Evolutionary conservation across 495 filamentous ascomycete genomes (phyloP), one percentile per base, ranked within the genome.

Genomic region (Staphylotrichum longicolle): DNA sequence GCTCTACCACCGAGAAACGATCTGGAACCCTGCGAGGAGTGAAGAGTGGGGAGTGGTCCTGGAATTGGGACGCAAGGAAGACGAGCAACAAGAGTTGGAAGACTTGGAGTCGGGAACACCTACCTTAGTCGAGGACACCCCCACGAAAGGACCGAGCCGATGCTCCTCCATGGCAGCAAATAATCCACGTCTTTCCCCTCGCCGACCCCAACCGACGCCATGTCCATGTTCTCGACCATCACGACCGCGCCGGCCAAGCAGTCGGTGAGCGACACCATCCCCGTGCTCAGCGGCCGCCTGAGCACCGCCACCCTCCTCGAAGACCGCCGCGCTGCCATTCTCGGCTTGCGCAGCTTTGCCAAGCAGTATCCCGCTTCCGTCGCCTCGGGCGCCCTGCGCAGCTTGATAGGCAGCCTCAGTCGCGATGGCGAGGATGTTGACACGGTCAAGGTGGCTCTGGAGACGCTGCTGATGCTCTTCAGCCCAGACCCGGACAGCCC

Each of bases 401-500:
- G 87, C 58, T 81, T 98, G 62, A 98, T 98, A 66, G 85, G 82
- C 46, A 90, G 90, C 65, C 77, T 98, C 53, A 85, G 83, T 57
- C 90, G 90, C 74, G 94, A 98, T 81, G 85, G 85, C 32, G 92
- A 96, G 72, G 94, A 98, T 86, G 90, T 96, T 65, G 94, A 98
- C 74, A 98, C 94, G 27, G 87, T 91, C 69, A 96, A 96, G 75
- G 85, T 95, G 60, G 89, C 94, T 60, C 78, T 98, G 63, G 94
- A 98, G 82, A 98, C 94, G 52, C 77, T 98, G 67, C 79, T 98
- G 75, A 91, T 91, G 87, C 85, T 98, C 45, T 98, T 97, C 76
- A 82, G 68, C 61, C 80, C 81, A 20, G 81, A 83, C 64, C 73
- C 77, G 53, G 75, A 78, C 59, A 85, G 82, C 63, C 91, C 92